Evolutionary conservation across 2,329 filamentous ascomycete genomes (phyloP).

Genomic region (Colletotrichum cuscutae): DNA sequence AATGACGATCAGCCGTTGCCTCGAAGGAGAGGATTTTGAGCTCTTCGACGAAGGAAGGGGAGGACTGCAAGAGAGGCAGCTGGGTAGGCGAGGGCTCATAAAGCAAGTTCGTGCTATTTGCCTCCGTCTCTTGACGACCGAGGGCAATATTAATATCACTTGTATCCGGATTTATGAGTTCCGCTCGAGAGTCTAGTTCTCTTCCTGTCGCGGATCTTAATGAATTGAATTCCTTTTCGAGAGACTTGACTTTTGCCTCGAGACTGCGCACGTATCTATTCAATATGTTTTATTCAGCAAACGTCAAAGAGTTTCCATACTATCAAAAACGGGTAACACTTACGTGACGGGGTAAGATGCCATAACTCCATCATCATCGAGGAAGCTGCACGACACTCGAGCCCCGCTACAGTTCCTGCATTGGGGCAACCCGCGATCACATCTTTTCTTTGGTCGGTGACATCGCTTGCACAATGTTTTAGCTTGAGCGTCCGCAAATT

Average conservation of each 20-base stretch:
- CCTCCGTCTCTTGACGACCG: neutral
- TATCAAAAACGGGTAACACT: constrained; percentile 28
- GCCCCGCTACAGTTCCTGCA: constrained; percentile 51
- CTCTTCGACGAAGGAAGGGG: constrained; percentile 44
- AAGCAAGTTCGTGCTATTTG: neutral
- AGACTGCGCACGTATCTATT: neutral
- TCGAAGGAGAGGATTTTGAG: constrained; percentile 52
- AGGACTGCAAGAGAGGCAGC: constrained; percentile 29
- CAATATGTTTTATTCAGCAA: neutral
- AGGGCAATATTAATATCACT: neutral
- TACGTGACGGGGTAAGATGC: constrained; percentile 53
- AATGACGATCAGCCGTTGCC: constrained; percentile 54
- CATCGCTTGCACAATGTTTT: constrained; percentile 50
- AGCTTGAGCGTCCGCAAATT: constrained; percentile 15
- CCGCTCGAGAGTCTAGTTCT: neutral
- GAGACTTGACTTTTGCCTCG: neutral
- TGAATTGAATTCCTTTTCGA: neutral
- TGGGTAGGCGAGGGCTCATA: constrained; percentile 30
- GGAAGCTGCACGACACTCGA: constrained; percentile 51
- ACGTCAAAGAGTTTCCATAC: neutral
- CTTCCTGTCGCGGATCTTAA: neutral
- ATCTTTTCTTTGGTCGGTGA: constrained; percentile 54
- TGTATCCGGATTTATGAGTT: neutral
- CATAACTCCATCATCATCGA: constrained; percentile 49
- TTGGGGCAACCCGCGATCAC: constrained; percentile 49